Percentiles rank a stretch among this genome's conserved stretches.
Evolutionary conservation across 345 rosid genomes (phyloP).

Genomic region (Eucalyptus grandis): DNA sequence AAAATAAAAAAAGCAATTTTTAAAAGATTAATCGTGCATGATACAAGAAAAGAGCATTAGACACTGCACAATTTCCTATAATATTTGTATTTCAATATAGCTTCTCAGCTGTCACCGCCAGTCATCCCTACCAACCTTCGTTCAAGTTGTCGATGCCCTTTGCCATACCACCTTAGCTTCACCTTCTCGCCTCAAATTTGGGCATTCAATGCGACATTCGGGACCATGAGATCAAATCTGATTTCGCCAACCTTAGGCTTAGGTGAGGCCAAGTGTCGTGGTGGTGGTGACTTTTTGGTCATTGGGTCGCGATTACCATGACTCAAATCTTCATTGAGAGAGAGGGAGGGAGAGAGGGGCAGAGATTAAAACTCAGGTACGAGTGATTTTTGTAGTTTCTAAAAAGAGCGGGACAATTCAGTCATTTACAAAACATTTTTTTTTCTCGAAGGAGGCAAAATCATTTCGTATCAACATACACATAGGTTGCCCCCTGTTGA

Average conservation of each 20-base stretch:
- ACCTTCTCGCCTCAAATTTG: background rate
- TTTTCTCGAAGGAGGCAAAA: too few species aligned
- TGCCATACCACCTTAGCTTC: background rate
- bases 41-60: background rate
- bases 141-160: background rate
- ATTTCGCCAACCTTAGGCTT: too few species aligned
- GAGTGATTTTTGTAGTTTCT: background rate
- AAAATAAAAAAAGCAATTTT: background rate
- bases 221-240: background rate
- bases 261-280: background rate
- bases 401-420: too few species aligned
- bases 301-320: background rate
- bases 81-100: too few species aligned
- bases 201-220: background rate
- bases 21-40: background rate
- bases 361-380: background rate
- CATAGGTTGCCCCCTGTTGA: too few species aligned
- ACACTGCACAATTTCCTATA: background rate
- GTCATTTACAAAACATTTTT: background rate
- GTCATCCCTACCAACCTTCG: background rate
- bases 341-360: background rate
- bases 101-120: background rate
- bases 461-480: too few species aligned
- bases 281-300: background rate
- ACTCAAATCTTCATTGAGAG: background rate